These are phyloP conservation scores for Arachnomyces sp. DNA, from an alignment of 2,329 filamentous ascomycete species.

Conservation along the genomic window DNA sequence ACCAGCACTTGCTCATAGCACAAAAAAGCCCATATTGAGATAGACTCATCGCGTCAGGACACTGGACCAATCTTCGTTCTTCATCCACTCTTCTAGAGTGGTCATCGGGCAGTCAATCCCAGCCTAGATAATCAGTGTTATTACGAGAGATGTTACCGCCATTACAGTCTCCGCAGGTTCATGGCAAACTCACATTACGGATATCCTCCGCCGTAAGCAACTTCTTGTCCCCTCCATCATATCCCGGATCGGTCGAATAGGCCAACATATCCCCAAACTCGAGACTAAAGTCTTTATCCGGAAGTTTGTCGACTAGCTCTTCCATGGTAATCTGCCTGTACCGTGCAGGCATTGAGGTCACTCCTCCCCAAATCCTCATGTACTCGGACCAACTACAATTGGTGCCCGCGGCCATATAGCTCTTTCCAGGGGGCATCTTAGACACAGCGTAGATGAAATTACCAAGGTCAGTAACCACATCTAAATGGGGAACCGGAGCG, in stretches of 20 bases:
- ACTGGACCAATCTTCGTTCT: slow-evolving; percentile 21
- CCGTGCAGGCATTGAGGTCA: slow-evolving; percentile 25
- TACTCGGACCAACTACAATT: slow-evolving; percentile 42
- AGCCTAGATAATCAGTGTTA: slow-evolving; percentile 20
- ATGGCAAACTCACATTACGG: slow-evolving; percentile 28
- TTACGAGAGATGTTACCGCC: background rate
- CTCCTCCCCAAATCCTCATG: slow-evolving; percentile 34
- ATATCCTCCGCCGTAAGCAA: slow-evolving; percentile 39
- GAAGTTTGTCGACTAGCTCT: slow-evolving; percentile 32
- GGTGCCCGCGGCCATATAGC: slow-evolving; percentile 43
- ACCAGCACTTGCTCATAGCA: too few species aligned
- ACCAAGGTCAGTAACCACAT: slow-evolving; percentile 41
- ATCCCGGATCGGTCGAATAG: slow-evolving; percentile 42
- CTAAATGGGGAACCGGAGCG: slow-evolving; percentile 37
- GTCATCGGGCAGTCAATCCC: slow-evolving; percentile 34
- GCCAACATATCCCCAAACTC: slow-evolving; percentile 42
- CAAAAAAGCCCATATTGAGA: too few species aligned
- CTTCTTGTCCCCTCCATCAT: slow-evolving; percentile 38
- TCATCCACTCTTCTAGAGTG: slow-evolving; percentile 20
- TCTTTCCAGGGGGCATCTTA: slow-evolving; percentile 42
- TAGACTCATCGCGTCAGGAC: slow-evolving; percentile 4
- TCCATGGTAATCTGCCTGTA: slow-evolving; percentile 37
- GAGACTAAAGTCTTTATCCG: slow-evolving; percentile 35
- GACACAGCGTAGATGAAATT: slow-evolving; percentile 43
- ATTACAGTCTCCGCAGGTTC: too few species aligned